A percentile compares a stretch with the other conserved stretches of the same genome.
Evolutionary conservation across 129 eudicot species (phyloP).

Genomic region (Kitagawia praeruptora): DNA sequence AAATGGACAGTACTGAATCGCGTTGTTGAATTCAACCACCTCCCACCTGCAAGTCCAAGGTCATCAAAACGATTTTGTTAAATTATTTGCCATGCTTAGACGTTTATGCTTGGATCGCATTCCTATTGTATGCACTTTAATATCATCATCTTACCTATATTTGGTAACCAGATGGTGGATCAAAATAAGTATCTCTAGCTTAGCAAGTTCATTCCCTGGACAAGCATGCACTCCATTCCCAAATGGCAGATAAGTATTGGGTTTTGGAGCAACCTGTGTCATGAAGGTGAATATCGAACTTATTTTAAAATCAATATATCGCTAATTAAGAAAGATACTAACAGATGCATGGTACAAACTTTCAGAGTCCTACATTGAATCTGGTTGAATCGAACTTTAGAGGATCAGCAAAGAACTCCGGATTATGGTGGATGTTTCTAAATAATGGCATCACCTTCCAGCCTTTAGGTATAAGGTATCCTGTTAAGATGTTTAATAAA

Average conservation of each 20-base stretch:
- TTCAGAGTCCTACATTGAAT: conserved; percentile 41
- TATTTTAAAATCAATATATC: background rate
- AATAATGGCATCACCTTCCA: conserved; percentile 94
- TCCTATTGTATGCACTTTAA: background rate
- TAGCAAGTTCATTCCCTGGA: conserved; percentile 92
- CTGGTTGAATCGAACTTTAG: conserved; percentile 55
- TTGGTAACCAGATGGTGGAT: conserved; percentile 70
- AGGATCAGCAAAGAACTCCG: conserved; percentile 61
- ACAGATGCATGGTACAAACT: background rate
- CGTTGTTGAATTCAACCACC: conserved; percentile 38
- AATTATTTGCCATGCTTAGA: background rate
- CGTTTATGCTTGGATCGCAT: background rate
- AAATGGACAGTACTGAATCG: conserved; percentile 61
- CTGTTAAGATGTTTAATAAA: conserved; percentile 15
- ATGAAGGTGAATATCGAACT: conserved; percentile 1
- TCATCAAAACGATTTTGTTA: background rate
- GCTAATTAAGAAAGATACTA: background rate
- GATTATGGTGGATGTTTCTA: conserved; percentile 79
- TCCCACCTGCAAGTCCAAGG: conserved; percentile 53
- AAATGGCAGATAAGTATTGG: conserved; percentile 81
- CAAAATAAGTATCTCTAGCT: conserved; percentile 65
- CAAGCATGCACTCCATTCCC: conserved; percentile 84
- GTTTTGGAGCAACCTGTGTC: conserved; percentile 64
- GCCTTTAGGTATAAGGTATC: conserved; percentile 77
- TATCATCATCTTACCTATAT: conserved; percentile 39